These are phyloP conservation scores for Aspergillus candidus DNA, from an alignment of 2,329 filamentous ascomycete species.

Conservation along the genomic window DNA sequence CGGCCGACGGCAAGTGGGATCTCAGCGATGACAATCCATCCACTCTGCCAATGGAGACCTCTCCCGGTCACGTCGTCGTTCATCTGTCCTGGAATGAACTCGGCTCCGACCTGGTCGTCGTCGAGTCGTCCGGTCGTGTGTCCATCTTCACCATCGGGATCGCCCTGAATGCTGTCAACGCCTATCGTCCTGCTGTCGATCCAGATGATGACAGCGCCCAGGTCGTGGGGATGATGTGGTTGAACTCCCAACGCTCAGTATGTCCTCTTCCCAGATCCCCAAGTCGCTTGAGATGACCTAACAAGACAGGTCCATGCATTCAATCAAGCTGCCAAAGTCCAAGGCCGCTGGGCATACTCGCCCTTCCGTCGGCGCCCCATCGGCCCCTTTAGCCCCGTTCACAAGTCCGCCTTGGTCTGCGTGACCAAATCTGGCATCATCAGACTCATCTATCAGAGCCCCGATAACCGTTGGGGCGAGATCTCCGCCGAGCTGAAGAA, in stretches of 20 bases:
- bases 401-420: slow-evolving; percentile 68
- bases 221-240: slow-evolving; percentile 81
- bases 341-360: slow-evolving; percentile 62
- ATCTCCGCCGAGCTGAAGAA: slow-evolving; percentile 68
- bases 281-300: slow-evolving; percentile 4
- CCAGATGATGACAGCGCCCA: slow-evolving; percentile 66
- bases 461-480: slow-evolving; percentile 66
- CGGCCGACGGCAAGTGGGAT: slow-evolving; percentile 66
- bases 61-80: slow-evolving; percentile 61
- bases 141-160: slow-evolving; percentile 66
- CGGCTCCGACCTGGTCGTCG: slow-evolving; percentile 72
- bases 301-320: slow-evolving; percentile 35
- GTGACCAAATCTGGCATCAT: slow-evolving; percentile 69
- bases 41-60: slow-evolving; percentile 54
- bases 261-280: too few relatives aligned
- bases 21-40: slow-evolving; percentile 66
- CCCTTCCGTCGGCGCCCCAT: slow-evolving; percentile 59
- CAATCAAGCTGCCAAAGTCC: slow-evolving; percentile 58
- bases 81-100: slow-evolving; percentile 78
- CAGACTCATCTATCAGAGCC: slow-evolving; percentile 71
- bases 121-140: slow-evolving; percentile 73
- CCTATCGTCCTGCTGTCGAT: slow-evolving; percentile 60
- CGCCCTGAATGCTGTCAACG: slow-evolving; percentile 65
- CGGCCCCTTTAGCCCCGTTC: slow-evolving; percentile 62
- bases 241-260: slow-evolving; percentile 54